A percentile compares a stretch with the other conserved stretches of the same genome.
These are phyloP conservation scores for Radiomyces spectabilis DNA, from an alignment of 192 early-diverging fungal species.

Conservation along the genomic window DNA sequence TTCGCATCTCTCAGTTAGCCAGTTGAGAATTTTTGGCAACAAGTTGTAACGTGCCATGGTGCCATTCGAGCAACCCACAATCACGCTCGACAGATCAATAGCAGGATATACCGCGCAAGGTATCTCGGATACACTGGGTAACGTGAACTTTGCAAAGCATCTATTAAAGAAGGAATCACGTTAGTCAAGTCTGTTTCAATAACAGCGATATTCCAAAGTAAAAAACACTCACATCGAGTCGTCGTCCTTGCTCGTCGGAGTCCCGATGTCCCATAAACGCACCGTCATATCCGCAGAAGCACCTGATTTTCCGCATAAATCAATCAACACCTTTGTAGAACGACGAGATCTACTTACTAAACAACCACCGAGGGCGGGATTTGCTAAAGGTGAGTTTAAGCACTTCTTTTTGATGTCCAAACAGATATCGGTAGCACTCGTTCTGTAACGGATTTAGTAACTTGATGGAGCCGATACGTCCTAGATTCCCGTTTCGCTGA, in stretches of 20 bases:
- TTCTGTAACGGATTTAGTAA: slow-evolving; percentile 34
- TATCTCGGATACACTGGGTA: not conserved
- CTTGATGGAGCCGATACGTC: slow-evolving; percentile 41
- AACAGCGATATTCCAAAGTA: not conserved
- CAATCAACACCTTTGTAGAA: not conserved
- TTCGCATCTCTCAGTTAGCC: slow-evolving; percentile 21
- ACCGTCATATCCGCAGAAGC: slow-evolving; percentile 33
- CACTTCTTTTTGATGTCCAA: slow-evolving; percentile 33
- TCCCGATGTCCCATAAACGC: slow-evolving; percentile 46
- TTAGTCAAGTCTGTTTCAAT: not conserved
- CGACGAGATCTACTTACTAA: slow-evolving; percentile 20
- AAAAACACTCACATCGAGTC: slow-evolving; percentile 29
- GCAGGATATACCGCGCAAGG: slow-evolving; percentile 1
- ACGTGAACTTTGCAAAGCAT: slow-evolving; percentile 13
- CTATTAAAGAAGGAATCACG: not conserved
- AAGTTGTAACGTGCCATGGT: not conserved
- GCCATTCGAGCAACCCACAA: slow-evolving; percentile 6
- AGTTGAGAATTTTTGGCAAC: slow-evolving; percentile 17
- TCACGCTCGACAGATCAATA: not conserved
- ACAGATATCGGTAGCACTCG: slow-evolving; percentile 37
- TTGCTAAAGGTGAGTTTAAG: slow-evolving; percentile 33
- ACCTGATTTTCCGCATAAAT: slow-evolving; percentile 12
- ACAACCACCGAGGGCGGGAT: slow-evolving; percentile 34
- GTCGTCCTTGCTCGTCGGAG: slow-evolving; percentile 12
- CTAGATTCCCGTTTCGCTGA: not conserved